Evolutionary conservation across 169 alveolate genomes (phyloP).

Genomic region (Cryptosporidium bovis): DNA sequence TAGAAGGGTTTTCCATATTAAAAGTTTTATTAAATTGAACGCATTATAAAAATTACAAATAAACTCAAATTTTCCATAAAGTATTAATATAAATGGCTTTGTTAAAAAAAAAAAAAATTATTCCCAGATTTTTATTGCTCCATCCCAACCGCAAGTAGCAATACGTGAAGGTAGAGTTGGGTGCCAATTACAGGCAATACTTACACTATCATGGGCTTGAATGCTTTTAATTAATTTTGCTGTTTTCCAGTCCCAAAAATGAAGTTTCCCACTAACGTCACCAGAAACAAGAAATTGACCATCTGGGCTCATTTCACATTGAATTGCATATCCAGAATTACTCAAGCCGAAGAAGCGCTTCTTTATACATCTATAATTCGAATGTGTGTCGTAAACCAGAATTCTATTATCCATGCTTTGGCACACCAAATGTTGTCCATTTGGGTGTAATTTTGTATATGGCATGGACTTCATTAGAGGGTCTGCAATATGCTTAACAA

Average conservation of each 20-base stretch:
- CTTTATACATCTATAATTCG: slow-evolving; percentile 87
- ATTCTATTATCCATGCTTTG: slow-evolving; percentile 95
- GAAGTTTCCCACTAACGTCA: slow-evolving; percentile 94
- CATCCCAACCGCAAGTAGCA: slow-evolving; percentile 98
- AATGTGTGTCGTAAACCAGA: slow-evolving; percentile 93
- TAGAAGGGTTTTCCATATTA: slow-evolving; percentile 20
- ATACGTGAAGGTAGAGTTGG: slow-evolving; percentile 92
- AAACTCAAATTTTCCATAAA: slow-evolving; percentile 1
- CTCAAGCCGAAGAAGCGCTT: slow-evolving; percentile 94
- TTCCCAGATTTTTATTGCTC: slow-evolving; percentile 95
- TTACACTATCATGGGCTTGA: slow-evolving; percentile 93
- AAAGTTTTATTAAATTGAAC: not conserved
- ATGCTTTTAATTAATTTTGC: slow-evolving; percentile 90
- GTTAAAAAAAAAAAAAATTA: slow-evolving; percentile 65
- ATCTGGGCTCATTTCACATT: slow-evolving; percentile 93
- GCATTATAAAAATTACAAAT: slow-evolving; percentile 3
- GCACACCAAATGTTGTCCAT: slow-evolving; percentile 92
- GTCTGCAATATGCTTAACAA: slow-evolving; percentile 94
- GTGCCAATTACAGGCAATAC: slow-evolving; percentile 96
- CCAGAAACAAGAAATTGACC: slow-evolving; percentile 95
- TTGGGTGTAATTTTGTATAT: slow-evolving; percentile 92
- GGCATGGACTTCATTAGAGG: slow-evolving; percentile 96
- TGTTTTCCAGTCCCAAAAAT: slow-evolving; percentile 97
- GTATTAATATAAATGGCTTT: not conserved
- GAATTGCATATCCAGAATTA: slow-evolving; percentile 94